phyloP scores from a whole-genome alignment of 495 filamentous ascomycete species.

The Aspergillus steynii region DNA sequence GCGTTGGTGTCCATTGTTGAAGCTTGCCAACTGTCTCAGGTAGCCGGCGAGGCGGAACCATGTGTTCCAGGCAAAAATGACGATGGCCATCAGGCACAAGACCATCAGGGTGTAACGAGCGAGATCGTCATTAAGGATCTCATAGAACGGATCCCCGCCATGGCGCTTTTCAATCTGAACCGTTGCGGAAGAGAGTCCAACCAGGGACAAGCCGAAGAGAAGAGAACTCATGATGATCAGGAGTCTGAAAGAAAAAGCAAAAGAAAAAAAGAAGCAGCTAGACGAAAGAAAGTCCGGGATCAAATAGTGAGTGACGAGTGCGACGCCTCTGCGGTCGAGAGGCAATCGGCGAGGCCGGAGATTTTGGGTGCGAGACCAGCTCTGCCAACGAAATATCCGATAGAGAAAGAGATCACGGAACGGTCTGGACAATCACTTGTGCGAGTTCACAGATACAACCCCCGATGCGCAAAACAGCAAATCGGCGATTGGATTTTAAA shows the following conservation, averaged over 20 bases:
- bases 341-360: not conserved
- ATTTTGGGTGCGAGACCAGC: slow-evolving; percentile 26
- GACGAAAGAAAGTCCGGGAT: slow-evolving; percentile 1
- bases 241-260: not conserved
- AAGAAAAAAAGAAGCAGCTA: not conserved
- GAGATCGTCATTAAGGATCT: slow-evolving; percentile 39
- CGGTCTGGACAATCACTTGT: not conserved
- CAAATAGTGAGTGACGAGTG: not conserved
- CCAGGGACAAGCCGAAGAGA: slow-evolving; percentile 28
- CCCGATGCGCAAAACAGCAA: not conserved
- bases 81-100: slow-evolving; percentile 51
- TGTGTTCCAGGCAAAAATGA: slow-evolving; percentile 55
- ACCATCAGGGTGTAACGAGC: slow-evolving; percentile 43
- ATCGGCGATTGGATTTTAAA: not conserved
- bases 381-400: slow-evolving; percentile 16
- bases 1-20: slow-evolving; percentile 68
- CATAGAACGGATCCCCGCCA: slow-evolving; percentile 28
- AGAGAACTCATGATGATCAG: slow-evolving; percentile 16
- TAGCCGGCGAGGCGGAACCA: slow-evolving; percentile 55
- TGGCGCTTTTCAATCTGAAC: slow-evolving; percentile 31
- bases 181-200: slow-evolving; percentile 29
- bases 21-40: slow-evolving; percentile 71
- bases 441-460: not conserved
- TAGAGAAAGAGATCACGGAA: slow-evolving; percentile 9
- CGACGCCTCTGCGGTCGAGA: slow-evolving; percentile 1